Conservation (phyloP, 148 eudicot genomes). For the Euryodendron excelsum region DNA sequence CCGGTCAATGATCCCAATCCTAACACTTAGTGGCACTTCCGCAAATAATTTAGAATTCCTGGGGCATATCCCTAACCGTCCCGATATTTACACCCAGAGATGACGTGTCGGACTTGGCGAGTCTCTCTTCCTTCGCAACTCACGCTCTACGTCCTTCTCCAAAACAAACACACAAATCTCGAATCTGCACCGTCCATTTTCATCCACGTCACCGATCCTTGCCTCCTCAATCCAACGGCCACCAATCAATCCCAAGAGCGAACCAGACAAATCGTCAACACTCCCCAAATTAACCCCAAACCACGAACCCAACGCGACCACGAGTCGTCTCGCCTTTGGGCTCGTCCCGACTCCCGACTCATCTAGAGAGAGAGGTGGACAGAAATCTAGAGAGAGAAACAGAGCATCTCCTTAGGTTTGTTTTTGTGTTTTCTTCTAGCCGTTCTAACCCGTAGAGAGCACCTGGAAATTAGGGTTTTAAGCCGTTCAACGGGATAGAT, state of each 20-base stretch:
- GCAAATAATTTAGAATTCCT: no score
- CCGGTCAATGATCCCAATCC: no score
- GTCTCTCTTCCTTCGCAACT: background rate
- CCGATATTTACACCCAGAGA: constrained; percentile 16
- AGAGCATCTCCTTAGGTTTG: constrained; percentile 6
- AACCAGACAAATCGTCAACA: constrained; percentile 34
- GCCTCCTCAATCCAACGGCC: constrained; percentile 39
- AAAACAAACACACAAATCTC: constrained; percentile 62
- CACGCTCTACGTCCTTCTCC: constrained; percentile 8
- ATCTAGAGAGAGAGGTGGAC: constrained; percentile 24
- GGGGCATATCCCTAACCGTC: no score
- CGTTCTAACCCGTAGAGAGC: background rate
- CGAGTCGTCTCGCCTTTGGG: constrained; percentile 28
- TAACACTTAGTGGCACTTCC: no score
- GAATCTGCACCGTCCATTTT: constrained; percentile 45
- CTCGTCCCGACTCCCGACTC: constrained; percentile 10
- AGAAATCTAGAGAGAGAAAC: constrained; percentile 29
- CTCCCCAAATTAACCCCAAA: constrained; percentile 9
- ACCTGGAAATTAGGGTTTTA: constrained; percentile 36
- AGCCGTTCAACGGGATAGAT: background rate
- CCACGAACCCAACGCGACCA: constrained; percentile 33
- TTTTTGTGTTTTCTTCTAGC: background rate
- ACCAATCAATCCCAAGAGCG: background rate
- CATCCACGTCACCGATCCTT: constrained; percentile 71
- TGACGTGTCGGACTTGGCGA: constrained; percentile 15